Conservation (phyloP, 2,329 filamentous ascomycete genomes). For the Neospermospora avenae region DNA sequence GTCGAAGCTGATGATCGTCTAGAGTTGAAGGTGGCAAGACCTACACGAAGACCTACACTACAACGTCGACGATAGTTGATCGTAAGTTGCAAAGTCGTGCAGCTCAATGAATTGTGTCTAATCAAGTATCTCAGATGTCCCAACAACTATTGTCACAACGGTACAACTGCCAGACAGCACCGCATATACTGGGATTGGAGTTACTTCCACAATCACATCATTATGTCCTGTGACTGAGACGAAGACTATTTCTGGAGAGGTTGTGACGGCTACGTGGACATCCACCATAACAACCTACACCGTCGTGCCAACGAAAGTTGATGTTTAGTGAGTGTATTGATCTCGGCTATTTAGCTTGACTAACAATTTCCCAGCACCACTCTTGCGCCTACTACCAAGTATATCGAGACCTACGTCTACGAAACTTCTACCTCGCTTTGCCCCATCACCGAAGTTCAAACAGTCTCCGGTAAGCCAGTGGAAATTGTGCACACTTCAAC, state of each 20-base stretch:
- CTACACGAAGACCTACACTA: slow-evolving; percentile 42
- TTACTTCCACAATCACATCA: slow-evolving; percentile 35
- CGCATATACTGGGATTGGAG: background rate
- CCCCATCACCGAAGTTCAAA: slow-evolving; percentile 45
- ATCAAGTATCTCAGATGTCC: background rate
- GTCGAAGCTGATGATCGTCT: slow-evolving; percentile 8
- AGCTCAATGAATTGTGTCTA: background rate
- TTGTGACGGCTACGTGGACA: slow-evolving; percentile 19
- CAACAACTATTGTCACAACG: slow-evolving; percentile 24
- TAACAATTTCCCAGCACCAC: slow-evolving; percentile 5
- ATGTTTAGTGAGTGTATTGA: slow-evolving; percentile 15
- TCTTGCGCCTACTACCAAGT: slow-evolving; percentile 12
- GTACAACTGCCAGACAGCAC: slow-evolving; percentile 22
- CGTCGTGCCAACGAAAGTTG: slow-evolving; percentile 15
- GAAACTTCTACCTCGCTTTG: slow-evolving; percentile 41
- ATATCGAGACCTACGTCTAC: slow-evolving; percentile 34
- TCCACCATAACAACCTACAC: slow-evolving; percentile 27
- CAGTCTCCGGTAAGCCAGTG: slow-evolving; percentile 41
- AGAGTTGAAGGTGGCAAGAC: slow-evolving; percentile 38
- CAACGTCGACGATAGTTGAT: slow-evolving; percentile 36
- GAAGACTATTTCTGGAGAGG: slow-evolving; percentile 40
- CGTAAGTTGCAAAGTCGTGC: background rate
- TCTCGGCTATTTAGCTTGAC: background rate
- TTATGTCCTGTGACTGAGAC: slow-evolving; percentile 41
- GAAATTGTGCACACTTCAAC: slow-evolving; percentile 33